Evolutionary conservation across 208 protist species (phyloP), one percentile per base, ranked within the genome.

Genomic region (Herpetomonas tarakana): DNA sequence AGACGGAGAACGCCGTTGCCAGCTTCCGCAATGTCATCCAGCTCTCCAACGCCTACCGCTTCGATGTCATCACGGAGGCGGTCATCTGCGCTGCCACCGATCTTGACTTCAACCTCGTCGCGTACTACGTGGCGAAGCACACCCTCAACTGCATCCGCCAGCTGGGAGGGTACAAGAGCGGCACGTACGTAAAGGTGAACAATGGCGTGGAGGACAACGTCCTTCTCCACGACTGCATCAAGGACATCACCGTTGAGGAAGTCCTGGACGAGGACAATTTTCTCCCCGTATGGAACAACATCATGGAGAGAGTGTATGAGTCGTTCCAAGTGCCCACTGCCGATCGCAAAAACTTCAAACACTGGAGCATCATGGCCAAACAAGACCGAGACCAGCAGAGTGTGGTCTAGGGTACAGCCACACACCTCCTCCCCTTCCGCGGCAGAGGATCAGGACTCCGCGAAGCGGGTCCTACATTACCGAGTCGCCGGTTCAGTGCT

Each of bases 91-190:
- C 85, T 0, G 91, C 91, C 1, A 72, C 85, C 16, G 88, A 96
- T 54, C 61, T 94, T 6, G 87, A 71, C 18, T 92, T 95, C 54
- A 96, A 94, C 61, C 68, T 96, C 11, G 87, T 95, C 21, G 83
- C 81, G 0, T 96, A 94, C 69, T 96, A 96, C 61, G 71, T 96
- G n/a, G 91, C 91, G 2, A 96, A 96, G 63, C 88, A 94, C 68
- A 95, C 91, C 2, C 69, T 96, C 35, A 96, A 96, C 75, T 87
- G 73, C 63, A 87, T 96, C 39, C 83, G 91, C 11, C 91, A 96
- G 69, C 68, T 93, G 35, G 71, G 75, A 39, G 91, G 91, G 4
- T 95, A 96, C 78, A 96, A 96, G 69, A 60, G 76, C 30, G 88
- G 88, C 30, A 78, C 76, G 2, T 96, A 96, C 58, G 83, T 90